Base-by-base conservation (phyloP, 805 yeast genomes). In the Saccharomycopsis malanga region DNA sequence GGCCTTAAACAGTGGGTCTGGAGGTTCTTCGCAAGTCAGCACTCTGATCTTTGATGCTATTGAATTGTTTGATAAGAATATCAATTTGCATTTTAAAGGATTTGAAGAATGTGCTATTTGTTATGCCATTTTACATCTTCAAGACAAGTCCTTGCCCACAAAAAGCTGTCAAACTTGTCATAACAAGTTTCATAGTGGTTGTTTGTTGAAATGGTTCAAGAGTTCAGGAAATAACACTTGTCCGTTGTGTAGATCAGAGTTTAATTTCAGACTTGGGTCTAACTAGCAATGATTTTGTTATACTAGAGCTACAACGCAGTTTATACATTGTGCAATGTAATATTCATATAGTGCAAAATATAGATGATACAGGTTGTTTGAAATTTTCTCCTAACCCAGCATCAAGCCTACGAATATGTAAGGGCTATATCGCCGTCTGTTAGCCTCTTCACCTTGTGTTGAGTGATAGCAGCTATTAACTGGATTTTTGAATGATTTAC, bases 31-130 rank as follows among this genome's bases (percentile, higher is more conserved):
- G 17, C n/a, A 22, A 6, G 44, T 20, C 17, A 34, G 46, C 27
- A 23, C 34, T 4, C 27, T 44, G 20, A 73, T 85, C 27, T 59
- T 76, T 22, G 87, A 81, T 34, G 80, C 88, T 2, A 70, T 85
- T 42, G 80, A 77, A 49, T 69, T 82, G 30, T 80, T 83, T 62
- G 77, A 76, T 58, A 79, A 77, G 56, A 87, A 91, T 57, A 88
- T 87, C 44, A 75, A 78, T 46, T 71, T 85, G 56, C 94, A 89
- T 60, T 89, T 94, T 62, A 84, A 89, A 6, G 96, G 96, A 0
- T 88, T 87, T 54, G 96, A 87, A 58, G 98, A 91, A 51, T 93
- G 99, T 73, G 95, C 98, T 2, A 88, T 93, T 56, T 93, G 99
- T 63, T 93, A 93, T 63, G 84, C 95, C 14, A 83, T 91, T 48